phyloP scores from a whole-genome alignment of 192 early-diverging fungal species.

The Umbelopsis sp. region DNA sequence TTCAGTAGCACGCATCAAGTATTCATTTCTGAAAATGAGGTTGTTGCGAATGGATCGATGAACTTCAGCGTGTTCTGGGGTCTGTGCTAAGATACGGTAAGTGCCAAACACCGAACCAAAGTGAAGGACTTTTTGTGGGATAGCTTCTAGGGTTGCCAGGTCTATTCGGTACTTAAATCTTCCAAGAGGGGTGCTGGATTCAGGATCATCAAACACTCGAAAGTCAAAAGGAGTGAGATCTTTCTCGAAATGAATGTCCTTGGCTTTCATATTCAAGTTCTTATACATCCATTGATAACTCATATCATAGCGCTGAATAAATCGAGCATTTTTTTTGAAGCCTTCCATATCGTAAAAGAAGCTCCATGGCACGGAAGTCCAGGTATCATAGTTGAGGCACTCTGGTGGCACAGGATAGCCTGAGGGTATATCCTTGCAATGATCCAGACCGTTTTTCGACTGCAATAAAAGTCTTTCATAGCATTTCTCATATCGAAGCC shows the following conservation, averaged over 20 bases:
- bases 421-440: conserved; percentile 43
- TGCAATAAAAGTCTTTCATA: conserved; percentile 52
- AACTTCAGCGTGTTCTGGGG: conserved; percentile 44
- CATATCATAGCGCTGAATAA: conserved; percentile 49
- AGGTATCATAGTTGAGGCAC: conserved; percentile 58
- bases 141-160: conserved; percentile 37
- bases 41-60: conserved; percentile 41
- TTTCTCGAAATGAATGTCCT: conserved; percentile 49
- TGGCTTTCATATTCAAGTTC: conserved; percentile 41
- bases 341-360: conserved; percentile 56
- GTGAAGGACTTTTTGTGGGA: conserved; percentile 46
- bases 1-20: conserved; percentile 46
- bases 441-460: conserved; percentile 56
- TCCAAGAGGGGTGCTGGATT: conserved; percentile 37
- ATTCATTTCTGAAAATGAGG: conserved; percentile 54
- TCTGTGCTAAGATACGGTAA: conserved; percentile 47
- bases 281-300: conserved; percentile 53
- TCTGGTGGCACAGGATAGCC: conserved; percentile 50
- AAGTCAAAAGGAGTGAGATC: conserved; percentile 56
- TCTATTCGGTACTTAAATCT: conserved; percentile 45
- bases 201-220: conserved; percentile 55
- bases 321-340: conserved; percentile 38
- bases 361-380: conserved; percentile 59
- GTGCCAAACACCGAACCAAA: conserved; percentile 58
- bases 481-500: conserved; percentile 50